phyloP scores from a whole-genome alignment of 495 filamentous ascomycete species.

The Neurospora cerealis region DNA sequence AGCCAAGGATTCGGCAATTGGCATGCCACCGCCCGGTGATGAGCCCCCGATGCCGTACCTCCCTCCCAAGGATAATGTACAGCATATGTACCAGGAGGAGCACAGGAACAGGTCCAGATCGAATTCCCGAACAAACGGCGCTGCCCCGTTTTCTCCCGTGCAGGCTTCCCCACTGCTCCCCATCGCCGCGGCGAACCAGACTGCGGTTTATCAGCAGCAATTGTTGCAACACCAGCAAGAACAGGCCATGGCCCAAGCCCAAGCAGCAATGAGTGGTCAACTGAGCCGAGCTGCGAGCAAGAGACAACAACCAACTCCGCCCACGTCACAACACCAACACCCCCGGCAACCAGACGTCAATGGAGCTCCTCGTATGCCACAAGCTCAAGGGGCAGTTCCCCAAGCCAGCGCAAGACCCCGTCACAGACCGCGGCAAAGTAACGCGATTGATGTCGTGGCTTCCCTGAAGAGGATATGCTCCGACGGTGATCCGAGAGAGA shows the following conservation, averaged over 20 bases:
- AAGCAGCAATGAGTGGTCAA: conserved; percentile 47
- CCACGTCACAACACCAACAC: conserved; percentile 46
- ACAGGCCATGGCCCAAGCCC: conserved; percentile 63
- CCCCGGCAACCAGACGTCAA: conserved; percentile 45
- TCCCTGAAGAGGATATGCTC: conserved; percentile 82
- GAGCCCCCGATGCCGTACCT: conserved; percentile 38
- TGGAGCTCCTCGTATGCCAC: conserved; percentile 40
- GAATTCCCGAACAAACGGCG: conserved; percentile 41
- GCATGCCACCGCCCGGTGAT: conserved; percentile 42
- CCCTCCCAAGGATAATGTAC: conserved; percentile 34
- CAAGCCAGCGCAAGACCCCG: conserved; percentile 54
- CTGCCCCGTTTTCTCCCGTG: conserved; percentile 28
- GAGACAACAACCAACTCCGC: conserved; percentile 42
- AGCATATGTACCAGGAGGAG: conserved; percentile 44
- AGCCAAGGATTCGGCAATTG: conserved; percentile 44
- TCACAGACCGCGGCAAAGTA: conserved; percentile 63
- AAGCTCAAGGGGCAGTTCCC: conserved; percentile 29
- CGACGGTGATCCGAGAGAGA: conserved; percentile 73
- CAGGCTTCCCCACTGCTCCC: conserved; percentile 22
- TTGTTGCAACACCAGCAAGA: conserved; percentile 61
- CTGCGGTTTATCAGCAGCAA: conserved; percentile 57
- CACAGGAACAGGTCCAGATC: conserved; percentile 37
- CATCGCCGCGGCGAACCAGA: conserved; percentile 23
- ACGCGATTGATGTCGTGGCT: conserved; percentile 68
- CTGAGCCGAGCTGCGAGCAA: conserved; percentile 59